Percentiles rank a stretch among this genome's conserved stretches.
Evolutionary conservation across 371 early-diverging fungal genomes (phyloP).

Genomic region (Mortierella sp.): DNA sequence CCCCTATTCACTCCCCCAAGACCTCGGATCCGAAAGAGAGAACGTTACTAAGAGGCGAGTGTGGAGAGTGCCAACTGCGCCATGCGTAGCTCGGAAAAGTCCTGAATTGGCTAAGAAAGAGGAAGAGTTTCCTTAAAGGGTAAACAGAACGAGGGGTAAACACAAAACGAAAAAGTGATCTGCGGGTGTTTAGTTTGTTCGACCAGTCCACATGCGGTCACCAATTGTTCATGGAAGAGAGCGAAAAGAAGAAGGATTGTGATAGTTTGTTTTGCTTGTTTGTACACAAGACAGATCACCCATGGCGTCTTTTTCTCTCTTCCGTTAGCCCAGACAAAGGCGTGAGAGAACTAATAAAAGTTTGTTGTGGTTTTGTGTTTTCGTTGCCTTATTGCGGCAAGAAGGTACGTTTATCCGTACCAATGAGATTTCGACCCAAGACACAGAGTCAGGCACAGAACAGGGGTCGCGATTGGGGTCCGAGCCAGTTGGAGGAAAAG

Average conservation of each 20-base stretch:
- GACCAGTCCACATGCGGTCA: neutral
- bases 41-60: neutral
- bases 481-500: neutral
- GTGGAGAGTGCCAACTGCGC: neutral
- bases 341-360: neutral
- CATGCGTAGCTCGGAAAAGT: neutral
- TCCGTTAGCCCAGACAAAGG: neutral
- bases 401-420: neutral
- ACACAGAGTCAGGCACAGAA: slow-evolving; percentile 4
- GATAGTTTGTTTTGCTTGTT: neutral
- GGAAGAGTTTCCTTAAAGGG: neutral
- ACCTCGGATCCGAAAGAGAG: neutral
- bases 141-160: neutral
- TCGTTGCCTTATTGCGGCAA: neutral
- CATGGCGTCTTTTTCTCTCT: neutral
- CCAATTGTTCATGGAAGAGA: neutral
- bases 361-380: neutral
- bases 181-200: neutral
- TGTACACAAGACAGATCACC: neutral
- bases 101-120: neutral
- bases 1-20: too few species aligned
- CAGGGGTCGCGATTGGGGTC: neutral
- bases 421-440: neutral
- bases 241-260: neutral
- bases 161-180: neutral